phyloP scores from a whole-genome alignment of 768 basidiomycete genomes.

The Panaeolus cyanescens region DNA sequence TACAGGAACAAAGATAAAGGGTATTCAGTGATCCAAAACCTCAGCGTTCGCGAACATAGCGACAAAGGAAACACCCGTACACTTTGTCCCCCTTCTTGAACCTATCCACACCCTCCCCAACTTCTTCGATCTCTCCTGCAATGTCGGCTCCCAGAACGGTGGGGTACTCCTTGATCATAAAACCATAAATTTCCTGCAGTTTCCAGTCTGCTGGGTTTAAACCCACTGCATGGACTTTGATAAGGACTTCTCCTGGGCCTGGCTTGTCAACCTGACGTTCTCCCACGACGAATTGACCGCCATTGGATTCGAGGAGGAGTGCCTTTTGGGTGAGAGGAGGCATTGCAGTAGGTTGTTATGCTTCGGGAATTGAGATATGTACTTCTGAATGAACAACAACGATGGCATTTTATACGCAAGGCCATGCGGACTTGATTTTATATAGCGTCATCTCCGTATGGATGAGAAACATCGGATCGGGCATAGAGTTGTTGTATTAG shows the following conservation, averaged over 20 bases:
- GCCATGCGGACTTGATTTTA: too few species aligned
- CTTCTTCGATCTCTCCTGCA: constrained; percentile 49
- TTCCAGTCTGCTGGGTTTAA: constrained; percentile 58
- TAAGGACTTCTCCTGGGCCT: constrained; percentile 43
- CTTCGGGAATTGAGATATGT: too few species aligned
- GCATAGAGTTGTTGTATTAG: too few species aligned
- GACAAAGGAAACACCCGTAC: constrained; percentile 29
- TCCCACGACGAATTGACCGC: constrained; percentile 32
- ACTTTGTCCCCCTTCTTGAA: constrained; percentile 55
- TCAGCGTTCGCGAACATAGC: too few species aligned
- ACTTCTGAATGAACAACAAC: too few species aligned
- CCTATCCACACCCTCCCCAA: constrained; percentile 50
- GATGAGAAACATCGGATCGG: too few species aligned
- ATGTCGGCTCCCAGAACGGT: constrained; percentile 48
- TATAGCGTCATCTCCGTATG: too few species aligned
- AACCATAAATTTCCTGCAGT: constrained; percentile 40
- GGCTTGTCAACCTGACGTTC: constrained; percentile 38
- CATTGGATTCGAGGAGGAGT: constrained; percentile 21
- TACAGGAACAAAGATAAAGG: background rate
- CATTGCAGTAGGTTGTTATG: too few species aligned
- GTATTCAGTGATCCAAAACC: too few species aligned
- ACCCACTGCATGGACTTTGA: constrained; percentile 38
- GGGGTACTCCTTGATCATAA: constrained; percentile 40
- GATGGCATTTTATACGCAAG: too few species aligned
- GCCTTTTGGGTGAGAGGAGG: constrained; percentile 23